These are phyloP conservation scores for Aegilops longissima DNA, from an alignment of 176 grass and related monocot genomes.

Conservation along the genomic window DNA sequence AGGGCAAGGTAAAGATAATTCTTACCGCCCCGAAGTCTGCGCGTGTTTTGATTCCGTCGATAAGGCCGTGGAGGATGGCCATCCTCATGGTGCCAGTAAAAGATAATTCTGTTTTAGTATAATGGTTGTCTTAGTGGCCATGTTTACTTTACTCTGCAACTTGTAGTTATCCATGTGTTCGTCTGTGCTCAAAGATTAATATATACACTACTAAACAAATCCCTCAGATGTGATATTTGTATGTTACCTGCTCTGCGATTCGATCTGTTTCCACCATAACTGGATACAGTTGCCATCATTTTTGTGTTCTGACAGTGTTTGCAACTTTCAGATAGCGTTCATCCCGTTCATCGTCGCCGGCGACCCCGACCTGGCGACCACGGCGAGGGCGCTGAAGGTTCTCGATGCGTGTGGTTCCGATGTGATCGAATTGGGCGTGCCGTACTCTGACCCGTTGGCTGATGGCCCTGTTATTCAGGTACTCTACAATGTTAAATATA, in stretches of 20 bases:
- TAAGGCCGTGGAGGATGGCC: neutral
- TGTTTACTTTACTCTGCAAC: neutral
- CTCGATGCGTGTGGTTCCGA: conserved; percentile 88
- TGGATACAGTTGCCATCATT: neutral
- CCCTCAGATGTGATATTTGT: neutral
- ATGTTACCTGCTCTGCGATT: neutral
- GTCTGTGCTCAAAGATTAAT: too few relatives aligned
- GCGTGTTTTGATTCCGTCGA: neutral
- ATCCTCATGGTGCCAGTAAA: neutral
- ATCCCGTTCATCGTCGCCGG: conserved; percentile 93
- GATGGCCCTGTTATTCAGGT: conserved; percentile 99
- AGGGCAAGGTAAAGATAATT: conserved; percentile 54
- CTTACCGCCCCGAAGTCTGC: neutral
- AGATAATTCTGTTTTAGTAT: neutral
- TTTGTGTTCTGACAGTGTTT: neutral
- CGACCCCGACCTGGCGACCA: conserved; percentile 87
- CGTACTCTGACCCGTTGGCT: conserved; percentile 89
- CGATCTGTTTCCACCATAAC: neutral
- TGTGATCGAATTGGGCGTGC: conserved; percentile 91
- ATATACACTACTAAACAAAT: neutral
- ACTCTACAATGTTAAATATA: neutral
- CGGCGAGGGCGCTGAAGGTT: conserved; percentile 80
- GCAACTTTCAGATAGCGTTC: conserved; percentile 53
- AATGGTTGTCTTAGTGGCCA: too few relatives aligned
- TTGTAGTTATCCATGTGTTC: neutral